Evolutionary conservation across 768 basidiomycete genomes (phyloP).

Genomic region (Leccinum truebloodii): DNA sequence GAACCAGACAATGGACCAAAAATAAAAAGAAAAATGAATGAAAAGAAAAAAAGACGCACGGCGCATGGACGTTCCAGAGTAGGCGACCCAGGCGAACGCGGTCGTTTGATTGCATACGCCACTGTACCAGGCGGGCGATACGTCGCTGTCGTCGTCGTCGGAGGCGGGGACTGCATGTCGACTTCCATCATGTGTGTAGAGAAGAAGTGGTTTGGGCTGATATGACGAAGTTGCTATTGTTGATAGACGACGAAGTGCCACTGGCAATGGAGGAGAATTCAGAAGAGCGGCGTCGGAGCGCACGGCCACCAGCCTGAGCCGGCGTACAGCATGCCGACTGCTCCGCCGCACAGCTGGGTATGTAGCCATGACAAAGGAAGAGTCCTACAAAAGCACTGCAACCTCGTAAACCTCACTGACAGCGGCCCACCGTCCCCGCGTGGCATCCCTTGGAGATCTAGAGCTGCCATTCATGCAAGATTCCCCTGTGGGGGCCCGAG

Average conservation of each 20-base stretch:
- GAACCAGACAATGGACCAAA: neutral
- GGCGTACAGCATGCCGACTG: neutral
- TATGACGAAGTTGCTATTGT: too few relatives aligned
- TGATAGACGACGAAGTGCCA: neutral
- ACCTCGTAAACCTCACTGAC: neutral
- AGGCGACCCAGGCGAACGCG: constrained; percentile 58
- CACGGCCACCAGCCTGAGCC: neutral
- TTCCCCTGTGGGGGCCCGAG: neutral
- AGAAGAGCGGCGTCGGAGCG: neutral
- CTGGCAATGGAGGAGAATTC: neutral
- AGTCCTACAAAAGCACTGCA: neutral
- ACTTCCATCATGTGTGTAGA: constrained; percentile 48
- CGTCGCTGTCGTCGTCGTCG: constrained; percentile 14
- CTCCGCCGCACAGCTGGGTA: neutral
- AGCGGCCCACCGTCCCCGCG: neutral
- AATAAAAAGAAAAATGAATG: too few relatives aligned
- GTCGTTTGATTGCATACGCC: constrained; percentile 46
- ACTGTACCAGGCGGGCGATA: constrained; percentile 35
- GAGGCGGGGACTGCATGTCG: constrained; percentile 48
- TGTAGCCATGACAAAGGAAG: neutral
- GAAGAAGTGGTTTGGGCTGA: neutral
- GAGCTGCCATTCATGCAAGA: neutral
- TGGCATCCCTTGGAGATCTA: too few relatives aligned
- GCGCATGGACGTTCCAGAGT: constrained; percentile 51
- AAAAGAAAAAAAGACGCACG: constrained; percentile 36